These are phyloP conservation scores for Aspergillus cejpii DNA, from an alignment of 2,329 filamentous ascomycete species.

Conservation along the genomic window DNA sequence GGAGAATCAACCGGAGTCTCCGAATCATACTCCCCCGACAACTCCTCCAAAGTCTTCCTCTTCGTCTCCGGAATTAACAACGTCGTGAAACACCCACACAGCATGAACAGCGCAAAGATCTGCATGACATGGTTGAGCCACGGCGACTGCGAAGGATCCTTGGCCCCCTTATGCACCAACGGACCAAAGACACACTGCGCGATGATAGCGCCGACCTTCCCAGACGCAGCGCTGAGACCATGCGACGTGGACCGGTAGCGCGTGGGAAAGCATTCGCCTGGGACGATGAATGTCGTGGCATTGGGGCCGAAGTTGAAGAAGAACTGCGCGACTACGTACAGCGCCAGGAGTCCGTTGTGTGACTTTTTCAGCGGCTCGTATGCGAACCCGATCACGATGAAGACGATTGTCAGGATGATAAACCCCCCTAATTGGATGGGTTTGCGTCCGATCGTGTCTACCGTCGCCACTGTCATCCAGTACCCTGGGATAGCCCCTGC, in stretches of 20 bases:
- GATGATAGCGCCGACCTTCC: conserved; percentile 62
- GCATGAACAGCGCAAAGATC: conserved; percentile 75
- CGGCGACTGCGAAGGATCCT: conserved; percentile 49
- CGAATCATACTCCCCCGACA: conserved; percentile 53
- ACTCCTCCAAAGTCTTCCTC: conserved; percentile 63
- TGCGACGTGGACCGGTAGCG: conserved; percentile 59
- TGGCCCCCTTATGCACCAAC: conserved; percentile 52
- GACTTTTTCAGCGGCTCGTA: conserved; percentile 34
- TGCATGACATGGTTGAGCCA: conserved; percentile 69
- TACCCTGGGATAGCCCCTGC: conserved; percentile 76
- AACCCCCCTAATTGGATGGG: conserved; percentile 64
- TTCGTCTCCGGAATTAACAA: conserved; percentile 73
- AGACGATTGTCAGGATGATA: conserved; percentile 54
- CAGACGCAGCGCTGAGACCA: conserved; percentile 59
- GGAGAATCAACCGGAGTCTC: background rate
- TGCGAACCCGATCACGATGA: conserved; percentile 57
- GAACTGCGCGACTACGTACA: conserved; percentile 60
- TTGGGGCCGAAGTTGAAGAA: conserved; percentile 52
- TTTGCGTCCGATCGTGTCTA: conserved; percentile 70
- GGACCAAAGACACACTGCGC: conserved; percentile 61
- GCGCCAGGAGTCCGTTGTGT: conserved; percentile 48
- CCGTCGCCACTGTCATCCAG: conserved; percentile 68
- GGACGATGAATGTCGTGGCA: conserved; percentile 58
- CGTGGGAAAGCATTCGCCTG: conserved; percentile 59
- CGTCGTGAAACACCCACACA: conserved; percentile 61